Conservation (phyloP, 495 filamentous ascomycete genomes). For the Xylaria venustula region DNA sequence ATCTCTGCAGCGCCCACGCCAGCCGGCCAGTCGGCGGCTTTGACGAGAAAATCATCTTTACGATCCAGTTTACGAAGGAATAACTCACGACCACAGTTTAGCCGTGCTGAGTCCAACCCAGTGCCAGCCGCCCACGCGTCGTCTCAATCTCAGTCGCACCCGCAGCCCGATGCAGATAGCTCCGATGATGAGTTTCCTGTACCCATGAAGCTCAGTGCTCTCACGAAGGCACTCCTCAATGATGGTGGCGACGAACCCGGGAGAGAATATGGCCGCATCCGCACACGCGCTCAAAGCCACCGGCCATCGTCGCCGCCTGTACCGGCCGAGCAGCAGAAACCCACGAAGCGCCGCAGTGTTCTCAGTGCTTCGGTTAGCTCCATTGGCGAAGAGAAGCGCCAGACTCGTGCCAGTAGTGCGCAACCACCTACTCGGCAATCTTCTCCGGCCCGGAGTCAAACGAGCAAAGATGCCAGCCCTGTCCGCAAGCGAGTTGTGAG, state of each 20-base stretch:
- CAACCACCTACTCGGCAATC: constrained; percentile 36
- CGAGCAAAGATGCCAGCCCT: constrained; percentile 38
- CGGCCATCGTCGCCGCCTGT: constrained; percentile 51
- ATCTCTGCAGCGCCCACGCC: constrained; percentile 39
- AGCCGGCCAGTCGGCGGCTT: constrained; percentile 29
- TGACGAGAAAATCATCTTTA: constrained; percentile 41
- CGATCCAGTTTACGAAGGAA: constrained; percentile 42
- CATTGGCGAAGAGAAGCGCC: constrained; percentile 32
- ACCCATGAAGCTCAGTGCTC: constrained; percentile 76
- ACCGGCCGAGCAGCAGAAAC: constrained; percentile 39
- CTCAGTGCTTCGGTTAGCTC: constrained; percentile 31
- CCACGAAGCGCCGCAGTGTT: constrained; percentile 32
- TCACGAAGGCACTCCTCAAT: constrained; percentile 72
- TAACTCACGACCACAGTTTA: constrained; percentile 30
- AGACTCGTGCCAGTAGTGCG: constrained; percentile 37
- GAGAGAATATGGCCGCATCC: constrained; percentile 60
- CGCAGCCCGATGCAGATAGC: constrained; percentile 53
- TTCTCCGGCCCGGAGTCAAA: constrained; percentile 32
- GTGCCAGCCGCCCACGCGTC: constrained; percentile 19
- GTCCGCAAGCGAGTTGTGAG: constrained; percentile 57
- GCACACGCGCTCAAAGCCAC: constrained; percentile 48
- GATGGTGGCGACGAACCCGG: constrained; percentile 54
- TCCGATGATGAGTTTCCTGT: constrained; percentile 71
- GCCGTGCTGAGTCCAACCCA: constrained; percentile 40
- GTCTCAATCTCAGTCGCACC: constrained; percentile 12